Evolutionary conservation across 2,329 filamentous ascomycete genomes (phyloP).

Genomic region (Penicillium glabrum): DNA sequence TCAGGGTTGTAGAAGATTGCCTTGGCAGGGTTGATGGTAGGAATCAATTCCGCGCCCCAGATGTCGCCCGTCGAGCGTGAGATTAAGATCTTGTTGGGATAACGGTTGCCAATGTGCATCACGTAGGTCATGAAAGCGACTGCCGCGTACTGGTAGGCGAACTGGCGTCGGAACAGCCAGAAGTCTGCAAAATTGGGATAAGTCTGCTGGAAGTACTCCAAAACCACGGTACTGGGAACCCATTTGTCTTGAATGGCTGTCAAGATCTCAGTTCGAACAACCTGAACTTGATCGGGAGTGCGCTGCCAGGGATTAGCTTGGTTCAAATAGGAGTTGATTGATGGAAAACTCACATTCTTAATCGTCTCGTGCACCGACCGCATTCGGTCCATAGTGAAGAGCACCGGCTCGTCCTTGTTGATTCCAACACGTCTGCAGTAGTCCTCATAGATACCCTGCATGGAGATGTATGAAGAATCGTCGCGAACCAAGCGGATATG

Average conservation of each 20-base stretch:
- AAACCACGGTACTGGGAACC: constrained; percentile 77
- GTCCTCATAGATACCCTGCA: constrained; percentile 95
- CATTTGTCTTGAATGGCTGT: constrained; percentile 91
- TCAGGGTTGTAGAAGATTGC: constrained; percentile 94
- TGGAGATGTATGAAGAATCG: constrained; percentile 86
- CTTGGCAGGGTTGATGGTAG: constrained; percentile 78
- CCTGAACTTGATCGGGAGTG: constrained; percentile 65
- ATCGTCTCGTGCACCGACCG: constrained; percentile 72
- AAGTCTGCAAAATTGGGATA: constrained; percentile 92
- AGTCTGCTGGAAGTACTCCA: constrained; percentile 84
- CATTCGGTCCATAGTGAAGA: constrained; percentile 95
- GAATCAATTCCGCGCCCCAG: constrained; percentile 93
- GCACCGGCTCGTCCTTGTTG: constrained; percentile 90
- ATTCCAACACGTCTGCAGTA: constrained; percentile 84
- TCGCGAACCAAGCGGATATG: constrained; percentile 96
- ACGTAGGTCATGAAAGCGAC: constrained; percentile 99
- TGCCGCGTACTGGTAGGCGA: constrained; percentile 91
- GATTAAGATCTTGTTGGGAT: constrained; percentile 93
- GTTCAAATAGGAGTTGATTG: neutral
- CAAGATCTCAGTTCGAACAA: constrained; percentile 85
- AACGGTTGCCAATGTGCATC: constrained; percentile 94
- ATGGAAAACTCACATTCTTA: constrained; percentile 44
- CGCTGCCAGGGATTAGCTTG: constrained; percentile 36
- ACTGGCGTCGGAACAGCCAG: constrained; percentile 97
- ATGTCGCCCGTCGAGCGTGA: constrained; percentile 84